Evolutionary conservation across 768 basidiomycete species (phyloP), one percentile per base, ranked within the genome.

Genomic region (Tephrocybe rancida): DNA sequence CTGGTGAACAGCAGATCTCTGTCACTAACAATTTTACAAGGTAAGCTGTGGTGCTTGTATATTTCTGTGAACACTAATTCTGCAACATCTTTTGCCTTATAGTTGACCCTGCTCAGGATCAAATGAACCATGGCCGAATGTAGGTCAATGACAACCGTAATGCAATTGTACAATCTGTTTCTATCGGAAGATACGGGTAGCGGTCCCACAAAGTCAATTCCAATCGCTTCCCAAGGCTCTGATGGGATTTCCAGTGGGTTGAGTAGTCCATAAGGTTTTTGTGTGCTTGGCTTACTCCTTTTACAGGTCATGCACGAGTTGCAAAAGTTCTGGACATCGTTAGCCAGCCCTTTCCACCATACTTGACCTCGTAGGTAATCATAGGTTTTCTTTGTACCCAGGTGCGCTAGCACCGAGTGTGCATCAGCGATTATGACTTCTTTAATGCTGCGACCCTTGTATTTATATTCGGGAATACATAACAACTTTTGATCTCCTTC

Each of bases 381-480:
- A 0, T 69, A 18, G 0, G 71, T 75, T 41, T 75, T 75, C 8
- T 14, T 7, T 0, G 54, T 13, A 6, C 73, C 70, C 0, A 75
- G 38, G 35, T 69, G 60, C 0, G 67, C 70, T 0, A 72, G 37
- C 24, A 54, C 25, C 19, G 37, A 62, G 45, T 53, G 69, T 50
- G 1, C 55, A 13, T 30, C 72, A 0, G 47, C 47, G 0, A 74
- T 73, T 0, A 74, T 9, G 1, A 63, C 39, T 47, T 73, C 72
- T 0, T 61, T 41, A 0, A 66, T 5, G 3, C 22, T 47, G 18
- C 45, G 16, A 21, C 44, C 47, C 13, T 44, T 44, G 7, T 26
- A 30, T 8, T 55, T 34, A 5, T 29, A 30, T 2, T 41, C 49
- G 8, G 62, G 62, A 16, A 64, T 60, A 30, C 62, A 64, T 1